Percentiles rank a stretch among this genome's conserved stretches.
These are phyloP conservation scores for Lasiodiplodia gonubiensis DNA, from an alignment of 2,329 filamentous ascomycete genomes.

Conservation along the genomic window DNA sequence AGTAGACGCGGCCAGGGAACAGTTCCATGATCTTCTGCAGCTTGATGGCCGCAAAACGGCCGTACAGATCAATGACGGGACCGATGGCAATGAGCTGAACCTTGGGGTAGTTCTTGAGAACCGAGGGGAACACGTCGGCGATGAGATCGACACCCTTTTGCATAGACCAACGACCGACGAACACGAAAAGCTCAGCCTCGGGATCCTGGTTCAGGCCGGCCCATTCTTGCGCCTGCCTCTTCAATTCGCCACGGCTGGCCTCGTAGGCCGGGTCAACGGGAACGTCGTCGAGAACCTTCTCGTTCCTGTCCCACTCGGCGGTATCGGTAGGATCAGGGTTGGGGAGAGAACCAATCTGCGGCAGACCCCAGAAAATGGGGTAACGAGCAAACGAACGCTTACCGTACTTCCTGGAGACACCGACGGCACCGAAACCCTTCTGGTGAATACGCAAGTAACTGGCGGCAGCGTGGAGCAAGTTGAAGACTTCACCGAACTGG, in stretches of 20 bases:
- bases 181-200: conserved; percentile 68
- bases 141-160: conserved; percentile 73
- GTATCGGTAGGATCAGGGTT: conserved; percentile 71
- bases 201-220: conserved; percentile 66
- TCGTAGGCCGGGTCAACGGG: conserved; percentile 62
- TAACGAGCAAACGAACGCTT: conserved; percentile 70
- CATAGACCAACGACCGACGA: conserved; percentile 72
- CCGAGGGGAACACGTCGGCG: conserved; percentile 68
- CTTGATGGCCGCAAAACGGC: conserved; percentile 71
- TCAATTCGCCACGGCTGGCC: conserved; percentile 58
- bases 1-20: conserved; percentile 69
- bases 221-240: conserved; percentile 70
- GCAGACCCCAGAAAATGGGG: conserved; percentile 72
- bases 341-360: conserved; percentile 64
- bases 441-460: conserved; percentile 71
- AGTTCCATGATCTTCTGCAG: conserved; percentile 67
- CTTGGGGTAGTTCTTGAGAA: conserved; percentile 65
- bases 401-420: conserved; percentile 71
- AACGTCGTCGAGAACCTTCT: conserved; percentile 52
- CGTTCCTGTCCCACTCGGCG: conserved; percentile 59
- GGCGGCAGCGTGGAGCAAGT: conserved; percentile 69
- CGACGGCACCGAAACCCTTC: conserved; percentile 70
- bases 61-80: conserved; percentile 71
- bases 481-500: conserved; percentile 73
- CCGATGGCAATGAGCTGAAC: conserved; percentile 68